A percentile compares a stretch with the other conserved stretches of the same genome.
These are phyloP conservation scores for Saprolegnia parasitica DNA, from an alignment of 352 stramenopile genomes.

Conservation along the genomic window DNA sequence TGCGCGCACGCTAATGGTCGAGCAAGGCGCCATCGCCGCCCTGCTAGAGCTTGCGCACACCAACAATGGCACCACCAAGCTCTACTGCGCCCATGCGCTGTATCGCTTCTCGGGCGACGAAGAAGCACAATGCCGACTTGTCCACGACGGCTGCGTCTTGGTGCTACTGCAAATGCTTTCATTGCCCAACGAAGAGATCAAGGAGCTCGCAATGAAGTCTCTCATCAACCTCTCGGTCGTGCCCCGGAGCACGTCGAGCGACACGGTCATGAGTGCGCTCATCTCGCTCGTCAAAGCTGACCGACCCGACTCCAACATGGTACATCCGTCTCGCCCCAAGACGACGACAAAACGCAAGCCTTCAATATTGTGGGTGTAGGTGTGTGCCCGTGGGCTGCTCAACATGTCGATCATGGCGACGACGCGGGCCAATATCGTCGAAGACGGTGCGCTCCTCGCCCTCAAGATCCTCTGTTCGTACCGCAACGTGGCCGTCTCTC, in stretches of 20 bases:
- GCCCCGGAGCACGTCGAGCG: slow-evolving; percentile 65
- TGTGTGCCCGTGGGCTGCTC: slow-evolving; percentile 55
- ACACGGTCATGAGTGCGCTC: slow-evolving; percentile 56
- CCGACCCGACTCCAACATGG: slow-evolving; percentile 18
- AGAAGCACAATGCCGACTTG: slow-evolving; percentile 66
- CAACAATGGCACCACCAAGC: slow-evolving; percentile 55
- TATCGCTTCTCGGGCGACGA: slow-evolving; percentile 75
- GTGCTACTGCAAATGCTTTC: slow-evolving; percentile 64
- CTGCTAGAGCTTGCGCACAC: slow-evolving; percentile 69
- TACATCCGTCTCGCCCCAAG: neutral
- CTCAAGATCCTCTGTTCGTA: slow-evolving; percentile 46
- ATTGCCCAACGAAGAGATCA: slow-evolving; percentile 43
- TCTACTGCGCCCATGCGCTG: slow-evolving; percentile 58
- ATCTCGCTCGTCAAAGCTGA: slow-evolving; percentile 40
- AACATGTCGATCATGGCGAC: slow-evolving; percentile 78
- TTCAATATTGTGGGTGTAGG: slow-evolving; percentile 22
- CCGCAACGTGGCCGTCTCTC: slow-evolving; percentile 39
- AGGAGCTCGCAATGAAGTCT: slow-evolving; percentile 55
- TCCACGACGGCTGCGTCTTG: slow-evolving; percentile 67
- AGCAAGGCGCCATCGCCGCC: slow-evolving; percentile 51
- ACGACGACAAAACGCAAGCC: neutral
- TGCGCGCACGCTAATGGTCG: slow-evolving; percentile 65
- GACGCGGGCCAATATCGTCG: slow-evolving; percentile 61
- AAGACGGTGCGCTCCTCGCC: slow-evolving; percentile 60
- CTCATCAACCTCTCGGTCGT: slow-evolving; percentile 67